Evolutionary conservation across 305 asterid genomes (phyloP), one percentile per base, ranked within the genome.

Genomic region (Euphrasia arctica): DNA sequence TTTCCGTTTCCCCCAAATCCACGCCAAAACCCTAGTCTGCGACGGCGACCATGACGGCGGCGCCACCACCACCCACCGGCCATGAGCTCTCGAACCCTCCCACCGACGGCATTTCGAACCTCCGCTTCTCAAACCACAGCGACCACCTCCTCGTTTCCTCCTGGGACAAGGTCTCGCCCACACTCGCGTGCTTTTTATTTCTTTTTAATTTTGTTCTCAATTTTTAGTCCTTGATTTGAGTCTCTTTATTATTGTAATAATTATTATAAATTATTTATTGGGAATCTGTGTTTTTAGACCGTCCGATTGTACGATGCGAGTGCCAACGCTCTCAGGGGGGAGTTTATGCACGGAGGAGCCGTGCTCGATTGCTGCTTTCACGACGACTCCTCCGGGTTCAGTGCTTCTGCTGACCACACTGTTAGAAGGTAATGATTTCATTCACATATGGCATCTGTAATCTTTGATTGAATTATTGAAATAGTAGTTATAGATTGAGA

Each of bases 131-230:
- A 58, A 89, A 89, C 72, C 91, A 92, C 83, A 83, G 88, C 41
- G 97, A 92, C 69, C 82, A 83, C 70, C 97, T 92, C 60, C 89
- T 92, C 42, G 98, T 92, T 56, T 89, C 98, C 22, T 92, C 97
- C 1, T 89, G 98, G 98, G 97, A 89, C 75, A 89, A 87, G 91
- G 98, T 88, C 12, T 31, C 66, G 27, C 54, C 31, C 58, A 4
- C 59, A 18, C 32, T 54, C 31, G 12, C 36, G 59, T 9, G 59
- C 28, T 54, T 25, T 34, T 8, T 5, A 3, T 47, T 47, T 12
- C 1, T n/a, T 10, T 47, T n/a, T 18, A 18, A 18, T 3, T 10
- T 41, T 27, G 10, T 27, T 4, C 18, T 11, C 60, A 54, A 29
- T 13, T 32, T 4, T 13, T 2, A 13, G 63, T 58, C 63, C 41